Percentiles rank a stretch among this genome's conserved stretches.
These are phyloP conservation scores for Lasiosphaeria miniovina DNA, from an alignment of 495 filamentous ascomycete genomes.

Conservation along the genomic window DNA sequence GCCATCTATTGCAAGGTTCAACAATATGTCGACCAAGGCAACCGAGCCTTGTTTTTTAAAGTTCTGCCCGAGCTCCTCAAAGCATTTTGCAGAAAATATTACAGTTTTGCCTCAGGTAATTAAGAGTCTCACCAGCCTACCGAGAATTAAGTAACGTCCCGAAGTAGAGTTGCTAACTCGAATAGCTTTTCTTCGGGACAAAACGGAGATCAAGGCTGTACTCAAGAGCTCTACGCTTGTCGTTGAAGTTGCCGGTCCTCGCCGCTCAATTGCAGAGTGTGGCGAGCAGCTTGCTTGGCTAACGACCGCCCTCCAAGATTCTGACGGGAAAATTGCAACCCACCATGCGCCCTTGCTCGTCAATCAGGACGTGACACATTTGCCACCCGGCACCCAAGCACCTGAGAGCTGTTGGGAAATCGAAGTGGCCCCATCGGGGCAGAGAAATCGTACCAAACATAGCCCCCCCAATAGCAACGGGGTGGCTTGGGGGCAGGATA, in stretches of 20 bases:
- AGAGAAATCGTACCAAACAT: neutral
- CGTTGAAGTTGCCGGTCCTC: neutral
- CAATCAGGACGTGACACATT: neutral
- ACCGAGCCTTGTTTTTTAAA: slow-evolving; percentile 2
- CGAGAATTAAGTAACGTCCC: neutral
- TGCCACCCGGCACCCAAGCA: neutral
- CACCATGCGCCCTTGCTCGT: neutral
- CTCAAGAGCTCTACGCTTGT: neutral
- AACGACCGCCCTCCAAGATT: neutral
- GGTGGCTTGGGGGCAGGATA: slow-evolving; percentile 4
- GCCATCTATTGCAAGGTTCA: slow-evolving; percentile 4
- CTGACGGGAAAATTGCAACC: neutral
- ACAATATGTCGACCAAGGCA: neutral
- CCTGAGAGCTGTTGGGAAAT: neutral
- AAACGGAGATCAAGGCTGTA: neutral
- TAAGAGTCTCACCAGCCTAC: neutral
- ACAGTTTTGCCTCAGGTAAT: neutral
- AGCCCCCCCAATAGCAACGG: neutral
- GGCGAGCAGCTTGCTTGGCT: slow-evolving; percentile 6
- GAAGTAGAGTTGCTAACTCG: neutral
- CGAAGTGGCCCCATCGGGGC: neutral
- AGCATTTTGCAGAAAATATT: neutral
- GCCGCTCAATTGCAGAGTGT: slow-evolving; percentile 1
- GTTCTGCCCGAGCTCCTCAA: slow-evolving; percentile 5
- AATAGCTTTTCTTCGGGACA: neutral